Percentiles rank a stretch among this genome's conserved stretches.
These are phyloP conservation scores for Vaucheria bursata DNA, from an alignment of 352 stramenopile genomes.

Conservation along the genomic window DNA sequence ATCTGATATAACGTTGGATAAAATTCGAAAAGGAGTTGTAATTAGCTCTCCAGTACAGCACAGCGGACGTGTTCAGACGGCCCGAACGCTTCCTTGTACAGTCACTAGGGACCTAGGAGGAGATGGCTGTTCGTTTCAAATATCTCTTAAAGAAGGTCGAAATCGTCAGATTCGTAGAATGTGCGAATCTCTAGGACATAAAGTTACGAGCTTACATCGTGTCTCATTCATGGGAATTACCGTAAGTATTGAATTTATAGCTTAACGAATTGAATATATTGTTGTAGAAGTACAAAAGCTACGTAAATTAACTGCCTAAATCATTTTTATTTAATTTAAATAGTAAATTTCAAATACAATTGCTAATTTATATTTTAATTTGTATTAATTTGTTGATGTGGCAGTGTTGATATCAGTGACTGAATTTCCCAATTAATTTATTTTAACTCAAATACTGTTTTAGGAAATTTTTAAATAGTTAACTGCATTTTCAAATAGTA, in stretches of 20 bases:
- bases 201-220: slow-evolving; percentile 76
- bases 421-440: too few species aligned
- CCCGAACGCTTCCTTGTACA: slow-evolving; percentile 51
- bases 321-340: too few species aligned
- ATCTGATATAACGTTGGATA: slow-evolving; percentile 47
- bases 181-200: slow-evolving; percentile 77
- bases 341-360: too few species aligned
- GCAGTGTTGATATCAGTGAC: too few species aligned
- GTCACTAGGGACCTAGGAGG: slow-evolving; percentile 30
- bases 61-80: slow-evolving; percentile 51
- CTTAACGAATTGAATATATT: too few species aligned
- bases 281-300: too few species aligned
- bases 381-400: too few species aligned
- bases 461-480: too few species aligned
- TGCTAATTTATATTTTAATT: too few species aligned
- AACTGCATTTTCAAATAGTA: too few species aligned
- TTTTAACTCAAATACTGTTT: too few species aligned
- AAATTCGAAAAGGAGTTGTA: slow-evolving; percentile 54
- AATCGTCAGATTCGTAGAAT: slow-evolving; percentile 92
- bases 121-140: slow-evolving; percentile 36
- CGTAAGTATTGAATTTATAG: slow-evolving; percentile 59
- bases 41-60: slow-evolving; percentile 58
- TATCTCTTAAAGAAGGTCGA: slow-evolving; percentile 84
- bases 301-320: too few species aligned
- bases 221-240: slow-evolving; percentile 73